Conservation (phyloP, 805 yeast genomes). For the Schizosaccharomyces pombe region ASM294v3 CU329670.1:2818501-2819000, state of each 20-base stretch:
- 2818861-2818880: constrained; percentile 58
- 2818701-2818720: constrained; percentile 94
- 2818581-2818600: constrained; percentile 75
- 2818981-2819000: constrained; percentile 87
- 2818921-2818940: constrained; percentile 57
- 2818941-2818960: constrained; percentile 55
- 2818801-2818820: constrained; percentile 46
- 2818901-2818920: constrained; percentile 32
- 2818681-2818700: constrained; percentile 25
- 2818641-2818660: constrained; percentile 80
- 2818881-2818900: constrained; percentile 38
- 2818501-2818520: constrained; percentile 89
- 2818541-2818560: constrained; percentile 26
- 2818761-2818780: constrained; percentile 96
- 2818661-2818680: constrained; percentile 27
- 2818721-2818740: constrained; percentile 88
- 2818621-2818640: constrained; percentile 87
- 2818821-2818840: constrained; percentile 78
- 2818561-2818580: constrained; percentile 21
- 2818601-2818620: constrained; percentile 62
- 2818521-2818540: constrained; percentile 67
- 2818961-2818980: constrained; percentile 58
- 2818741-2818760: constrained; percentile 84
- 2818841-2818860: constrained; percentile 77
- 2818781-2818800: constrained; percentile 82